Conservation (phyloP, 768 basidiomycete species). For the Polyporus arcularius region DNA sequence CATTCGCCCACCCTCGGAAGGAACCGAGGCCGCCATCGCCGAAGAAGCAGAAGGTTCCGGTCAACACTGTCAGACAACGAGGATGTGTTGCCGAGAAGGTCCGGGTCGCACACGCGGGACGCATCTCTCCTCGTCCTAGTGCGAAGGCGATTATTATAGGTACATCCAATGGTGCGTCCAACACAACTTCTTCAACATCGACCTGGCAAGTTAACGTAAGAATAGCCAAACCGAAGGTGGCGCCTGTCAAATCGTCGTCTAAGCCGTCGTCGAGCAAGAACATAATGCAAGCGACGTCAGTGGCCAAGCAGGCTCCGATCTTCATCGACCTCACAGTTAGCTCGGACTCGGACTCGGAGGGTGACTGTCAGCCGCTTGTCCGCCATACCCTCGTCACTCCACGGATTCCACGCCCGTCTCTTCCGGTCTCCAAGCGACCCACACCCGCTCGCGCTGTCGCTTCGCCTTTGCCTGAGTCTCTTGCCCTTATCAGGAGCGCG, state of each 20-base stretch:
- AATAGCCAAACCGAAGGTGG: not conserved
- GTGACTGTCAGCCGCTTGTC: constrained; percentile 1
- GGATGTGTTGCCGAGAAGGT: constrained; percentile 2
- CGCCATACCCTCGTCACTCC: constrained; percentile 17
- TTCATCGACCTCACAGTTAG: constrained; percentile 20
- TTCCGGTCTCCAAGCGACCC: constrained; percentile 6
- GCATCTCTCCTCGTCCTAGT: not conserved
- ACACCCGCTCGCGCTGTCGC: not conserved
- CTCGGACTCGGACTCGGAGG: constrained; percentile 14
- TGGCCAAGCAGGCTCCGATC: constrained; percentile 10
- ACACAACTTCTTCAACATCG: not conserved
- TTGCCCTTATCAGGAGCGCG: not conserved
- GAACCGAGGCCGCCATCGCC: constrained; percentile 36
- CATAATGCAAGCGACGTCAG: not conserved
- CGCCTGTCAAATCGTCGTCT: not conserved
- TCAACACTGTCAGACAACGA: constrained; percentile 35
- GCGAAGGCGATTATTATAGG: constrained; percentile 2
- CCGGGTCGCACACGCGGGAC: constrained; percentile 1
- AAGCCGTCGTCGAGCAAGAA: constrained; percentile 1
- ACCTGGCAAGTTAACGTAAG: not conserved
- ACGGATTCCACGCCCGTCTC: constrained; percentile 7
- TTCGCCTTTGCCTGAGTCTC: not conserved
- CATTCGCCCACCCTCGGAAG: not conserved
- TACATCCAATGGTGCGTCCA: constrained; percentile 5
- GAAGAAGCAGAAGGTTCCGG: constrained; percentile 67